These are phyloP conservation scores for Lecanoromycetidae sp. DNA, from an alignment of 2,329 filamentous ascomycete species.

Conservation along the genomic window DNA sequence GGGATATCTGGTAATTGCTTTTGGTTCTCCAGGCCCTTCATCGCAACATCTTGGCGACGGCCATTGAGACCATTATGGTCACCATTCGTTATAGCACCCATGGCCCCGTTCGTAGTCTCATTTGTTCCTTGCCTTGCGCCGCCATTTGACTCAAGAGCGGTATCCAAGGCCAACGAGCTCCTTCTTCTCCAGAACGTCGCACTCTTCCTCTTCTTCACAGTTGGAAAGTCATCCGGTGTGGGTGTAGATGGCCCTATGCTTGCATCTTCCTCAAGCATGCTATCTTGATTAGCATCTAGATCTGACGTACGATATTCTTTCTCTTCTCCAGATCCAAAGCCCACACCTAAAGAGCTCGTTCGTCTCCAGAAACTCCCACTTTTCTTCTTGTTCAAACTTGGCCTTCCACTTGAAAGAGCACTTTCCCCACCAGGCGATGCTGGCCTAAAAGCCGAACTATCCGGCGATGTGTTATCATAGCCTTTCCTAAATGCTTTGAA, in stretches of 20 bases:
- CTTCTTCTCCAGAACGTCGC: constrained; percentile 14
- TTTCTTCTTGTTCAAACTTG: constrained; percentile 13
- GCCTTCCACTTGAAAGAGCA: background rate
- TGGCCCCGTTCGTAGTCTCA: background rate
- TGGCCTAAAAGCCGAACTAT: background rate
- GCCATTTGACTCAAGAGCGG: background rate
- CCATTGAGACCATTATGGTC: background rate
- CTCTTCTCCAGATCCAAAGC: constrained; percentile 5
- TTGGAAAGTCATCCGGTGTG: background rate
- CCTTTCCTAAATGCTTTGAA: constrained; percentile 11
- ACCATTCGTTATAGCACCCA: background rate
- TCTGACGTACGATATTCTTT: background rate
- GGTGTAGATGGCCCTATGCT: background rate
- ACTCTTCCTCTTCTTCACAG: constrained; percentile 9
- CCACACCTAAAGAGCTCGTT: constrained; percentile 15
- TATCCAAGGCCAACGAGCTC: constrained; percentile 4
- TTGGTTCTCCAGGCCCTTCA: background rate
- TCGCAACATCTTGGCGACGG: background rate
- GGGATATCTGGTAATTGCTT: background rate
- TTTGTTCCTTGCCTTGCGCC: background rate
- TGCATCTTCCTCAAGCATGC: background rate
- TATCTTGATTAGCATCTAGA: background rate
- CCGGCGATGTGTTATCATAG: constrained; percentile 7
- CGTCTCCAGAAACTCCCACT: constrained; percentile 17
- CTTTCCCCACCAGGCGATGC: constrained; percentile 9